phyloP scores from a whole-genome alignment of 164 flowering plant genomes.

The Akebia trifoliata region DNA sequence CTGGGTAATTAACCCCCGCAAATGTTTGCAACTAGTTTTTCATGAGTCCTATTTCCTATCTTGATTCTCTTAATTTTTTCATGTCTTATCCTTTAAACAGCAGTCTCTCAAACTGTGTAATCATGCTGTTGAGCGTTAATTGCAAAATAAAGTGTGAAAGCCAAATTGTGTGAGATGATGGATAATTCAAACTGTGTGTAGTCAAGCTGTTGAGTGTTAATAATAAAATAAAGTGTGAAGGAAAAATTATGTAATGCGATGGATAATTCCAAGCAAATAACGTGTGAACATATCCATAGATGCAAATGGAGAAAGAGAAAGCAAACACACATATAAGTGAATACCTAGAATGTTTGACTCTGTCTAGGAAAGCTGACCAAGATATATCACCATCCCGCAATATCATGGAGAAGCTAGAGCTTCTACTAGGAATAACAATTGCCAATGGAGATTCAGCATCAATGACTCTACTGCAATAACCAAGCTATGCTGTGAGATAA shows the following conservation, averaged over 20 bases:
- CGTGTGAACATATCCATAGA: not conserved
- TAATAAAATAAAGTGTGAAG: not conserved
- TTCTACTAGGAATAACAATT: slow-evolving; percentile 61
- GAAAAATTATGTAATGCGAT: not conserved
- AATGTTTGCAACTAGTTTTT: too few relatives aligned
- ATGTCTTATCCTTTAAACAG: too few relatives aligned
- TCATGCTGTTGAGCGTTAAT: too few relatives aligned
- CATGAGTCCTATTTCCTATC: too few relatives aligned
- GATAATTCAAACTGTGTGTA: too few relatives aligned
- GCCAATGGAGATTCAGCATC: slow-evolving; percentile 82
- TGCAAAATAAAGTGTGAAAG: too few relatives aligned
- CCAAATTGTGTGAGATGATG: too few relatives aligned
- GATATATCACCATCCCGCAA: slow-evolving; percentile 65
- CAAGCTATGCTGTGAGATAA: slow-evolving; percentile 23
- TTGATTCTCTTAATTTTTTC: too few relatives aligned
- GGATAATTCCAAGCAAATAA: not conserved
- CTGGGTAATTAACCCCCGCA: too few relatives aligned
- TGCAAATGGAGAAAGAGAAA: not conserved
- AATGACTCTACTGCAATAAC: slow-evolving; percentile 65
- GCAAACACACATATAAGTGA: slow-evolving; percentile 16
- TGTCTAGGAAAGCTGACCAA: slow-evolving; percentile 69
- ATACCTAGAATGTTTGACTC: slow-evolving; percentile 50
- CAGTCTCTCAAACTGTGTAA: too few relatives aligned
- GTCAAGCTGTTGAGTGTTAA: too few relatives aligned
- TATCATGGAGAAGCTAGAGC: slow-evolving; percentile 36